Conservation (phyloP, 139 green algal species). For the Trebouxia sp. region DNA sequence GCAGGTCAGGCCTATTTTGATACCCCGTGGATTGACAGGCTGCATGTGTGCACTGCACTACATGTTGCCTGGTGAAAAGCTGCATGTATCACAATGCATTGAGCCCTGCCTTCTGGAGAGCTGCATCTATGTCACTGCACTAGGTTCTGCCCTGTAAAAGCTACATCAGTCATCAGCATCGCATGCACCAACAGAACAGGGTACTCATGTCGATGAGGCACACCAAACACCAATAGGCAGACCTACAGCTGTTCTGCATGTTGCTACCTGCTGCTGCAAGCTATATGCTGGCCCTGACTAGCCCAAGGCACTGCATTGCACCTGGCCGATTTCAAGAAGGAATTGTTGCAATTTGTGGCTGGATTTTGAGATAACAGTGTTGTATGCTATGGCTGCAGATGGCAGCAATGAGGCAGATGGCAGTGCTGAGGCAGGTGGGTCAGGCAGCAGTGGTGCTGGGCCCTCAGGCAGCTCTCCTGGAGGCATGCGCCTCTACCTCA, state of each 20-base stretch:
- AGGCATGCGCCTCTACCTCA: conserved; percentile 87
- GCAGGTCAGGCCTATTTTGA: neutral
- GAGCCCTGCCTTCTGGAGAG: no score
- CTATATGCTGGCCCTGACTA: no score
- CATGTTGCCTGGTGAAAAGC: neutral
- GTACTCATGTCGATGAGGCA: no score
- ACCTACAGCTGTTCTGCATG: no score
- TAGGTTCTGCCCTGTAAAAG: no score
- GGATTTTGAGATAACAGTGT: neutral
- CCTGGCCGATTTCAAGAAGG: neutral
- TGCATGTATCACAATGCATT: neutral
- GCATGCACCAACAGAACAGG: no score
- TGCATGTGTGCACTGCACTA: neutral
- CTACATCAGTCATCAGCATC: no score
- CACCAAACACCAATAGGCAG: no score
- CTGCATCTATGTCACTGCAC: no score
- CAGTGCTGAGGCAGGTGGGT: neutral
- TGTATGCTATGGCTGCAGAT: neutral
- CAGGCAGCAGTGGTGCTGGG: conserved; percentile 27
- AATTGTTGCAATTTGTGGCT: neutral
- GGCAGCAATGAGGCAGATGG: neutral
- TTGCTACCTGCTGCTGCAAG: no score
- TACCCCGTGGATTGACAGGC: neutral
- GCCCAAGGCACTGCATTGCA: no score
- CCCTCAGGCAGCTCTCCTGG: conserved; percentile 24